Conservation (phyloP, 306 rosid species). For the Medicago lupulina region DNA sequence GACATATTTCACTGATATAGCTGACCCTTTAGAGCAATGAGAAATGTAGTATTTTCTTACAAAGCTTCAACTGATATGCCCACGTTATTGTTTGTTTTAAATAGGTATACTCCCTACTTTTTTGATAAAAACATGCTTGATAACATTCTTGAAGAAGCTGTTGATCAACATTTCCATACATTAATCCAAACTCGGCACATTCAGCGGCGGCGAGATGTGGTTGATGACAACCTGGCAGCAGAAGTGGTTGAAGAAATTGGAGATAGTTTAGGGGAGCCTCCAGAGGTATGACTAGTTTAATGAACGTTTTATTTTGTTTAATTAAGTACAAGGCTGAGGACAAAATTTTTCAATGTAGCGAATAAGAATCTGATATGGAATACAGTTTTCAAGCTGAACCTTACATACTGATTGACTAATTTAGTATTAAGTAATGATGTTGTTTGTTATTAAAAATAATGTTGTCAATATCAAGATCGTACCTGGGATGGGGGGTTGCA, state of each 20-base stretch:
- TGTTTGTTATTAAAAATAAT: conserved; percentile 28
- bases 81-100: conserved; percentile 43
- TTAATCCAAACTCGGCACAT: conserved; percentile 92
- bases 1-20: not conserved
- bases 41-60: conserved; percentile 19
- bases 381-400: conserved; percentile 13
- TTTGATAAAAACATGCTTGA: conserved; percentile 95
- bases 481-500: conserved; percentile 2
- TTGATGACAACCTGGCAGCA: conserved; percentile 87
- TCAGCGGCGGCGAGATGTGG: conserved; percentile 86
- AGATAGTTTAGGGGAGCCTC: conserved; percentile 88
- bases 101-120: conserved; percentile 98
- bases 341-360: not conserved
- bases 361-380: conserved; percentile 13
- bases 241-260: conserved; percentile 96
- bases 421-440: conserved; percentile 27
- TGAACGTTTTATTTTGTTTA: conserved; percentile 24
- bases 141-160: conserved; percentile 97
- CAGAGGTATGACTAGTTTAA: conserved; percentile 67
- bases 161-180: conserved; percentile 92
- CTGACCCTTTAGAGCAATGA: not conserved
- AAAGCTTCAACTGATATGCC: conserved; percentile 36
- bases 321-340: conserved; percentile 16
- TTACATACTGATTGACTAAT: not conserved
- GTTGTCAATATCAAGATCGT: not conserved